Evolutionary conservation across 2,329 filamentous ascomycete species (phyloP).

Genomic region (Didymella exigua): DNA sequence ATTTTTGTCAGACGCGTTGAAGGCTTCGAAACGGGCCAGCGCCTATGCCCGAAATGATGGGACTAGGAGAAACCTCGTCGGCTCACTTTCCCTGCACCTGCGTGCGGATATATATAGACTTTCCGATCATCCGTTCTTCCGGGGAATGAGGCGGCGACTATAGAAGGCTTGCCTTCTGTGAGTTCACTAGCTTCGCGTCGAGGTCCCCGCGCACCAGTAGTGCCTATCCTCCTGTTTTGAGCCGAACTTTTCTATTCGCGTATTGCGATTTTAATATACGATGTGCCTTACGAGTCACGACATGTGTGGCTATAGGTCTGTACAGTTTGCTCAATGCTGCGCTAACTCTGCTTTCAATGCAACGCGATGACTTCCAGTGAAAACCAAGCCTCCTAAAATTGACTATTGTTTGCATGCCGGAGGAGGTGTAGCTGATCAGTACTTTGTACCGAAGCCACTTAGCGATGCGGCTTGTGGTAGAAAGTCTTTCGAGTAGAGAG

Average conservation of each 20-base stretch:
- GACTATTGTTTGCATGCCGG: not conserved
- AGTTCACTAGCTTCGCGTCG: not conserved
- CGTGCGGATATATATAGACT: not conserved
- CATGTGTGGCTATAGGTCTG: not conserved
- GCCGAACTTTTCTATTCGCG: not conserved
- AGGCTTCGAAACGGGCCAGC: not conserved
- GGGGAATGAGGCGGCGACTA: not conserved
- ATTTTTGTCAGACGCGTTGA: not conserved
- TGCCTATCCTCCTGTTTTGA: too few species aligned
- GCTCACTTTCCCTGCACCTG: slow-evolving; percentile 6
- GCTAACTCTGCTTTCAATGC: not conserved
- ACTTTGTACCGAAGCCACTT: not conserved
- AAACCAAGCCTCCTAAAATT: not conserved
- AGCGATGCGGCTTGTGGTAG: not conserved
- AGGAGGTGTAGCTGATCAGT: not conserved
- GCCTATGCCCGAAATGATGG: not conserved
- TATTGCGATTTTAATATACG: not conserved
- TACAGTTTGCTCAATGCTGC: not conserved
- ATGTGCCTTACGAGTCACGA: not conserved
- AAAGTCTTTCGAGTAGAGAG: too few species aligned
- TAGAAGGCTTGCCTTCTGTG: not conserved
- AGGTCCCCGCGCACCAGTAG: too few species aligned
- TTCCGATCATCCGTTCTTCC: not conserved
- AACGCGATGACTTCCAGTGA: not conserved
- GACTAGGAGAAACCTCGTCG: slow-evolving; percentile 2